phyloP scores from a whole-genome alignment of 1,284 basidiomycete genomes.

The Prillingera fragicola region DNA sequence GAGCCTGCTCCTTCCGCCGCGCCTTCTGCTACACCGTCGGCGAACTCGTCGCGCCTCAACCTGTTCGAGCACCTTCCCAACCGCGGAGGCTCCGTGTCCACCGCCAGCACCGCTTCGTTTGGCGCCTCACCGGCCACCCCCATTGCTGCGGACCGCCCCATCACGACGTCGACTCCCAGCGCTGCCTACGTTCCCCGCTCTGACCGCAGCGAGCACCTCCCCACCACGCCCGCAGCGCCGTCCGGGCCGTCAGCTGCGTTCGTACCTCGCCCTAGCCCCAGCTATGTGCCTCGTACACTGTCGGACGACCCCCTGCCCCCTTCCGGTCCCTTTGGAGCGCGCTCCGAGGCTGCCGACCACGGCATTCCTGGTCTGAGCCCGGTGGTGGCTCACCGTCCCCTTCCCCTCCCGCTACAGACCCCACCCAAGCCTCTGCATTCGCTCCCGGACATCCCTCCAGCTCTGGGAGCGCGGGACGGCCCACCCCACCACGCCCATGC shows the following conservation, averaged over 20 bases:
- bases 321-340: constrained; percentile 2
- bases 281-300: constrained; percentile 9
- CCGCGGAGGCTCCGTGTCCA: no score
- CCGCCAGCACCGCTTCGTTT: constrained; percentile 4
- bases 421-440: constrained; percentile 9
- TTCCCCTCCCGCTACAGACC: constrained; percentile 9
- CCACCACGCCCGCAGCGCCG: not conserved
- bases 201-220: constrained; percentile 10
- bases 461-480: constrained; percentile 10
- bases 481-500: constrained; percentile 11
- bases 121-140: not conserved
- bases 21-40: not conserved
- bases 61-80: constrained; percentile 34
- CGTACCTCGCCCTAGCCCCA: constrained; percentile 13
- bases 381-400: not conserved
- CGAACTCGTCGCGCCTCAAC: constrained; percentile 19
- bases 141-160: not conserved
- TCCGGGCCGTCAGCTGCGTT: constrained; percentile 1
- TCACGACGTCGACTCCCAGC: constrained; percentile 8
- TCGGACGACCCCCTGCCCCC: constrained; percentile 4
- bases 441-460: constrained; percentile 17
- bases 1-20: not conserved
- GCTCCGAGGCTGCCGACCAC: constrained; percentile 2
- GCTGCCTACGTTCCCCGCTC: constrained; percentile 22
- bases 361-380: constrained; percentile 5